phyloP scores from a whole-genome alignment of 805 yeast genomes.

The Yarrowia yakushimensis region DNA sequence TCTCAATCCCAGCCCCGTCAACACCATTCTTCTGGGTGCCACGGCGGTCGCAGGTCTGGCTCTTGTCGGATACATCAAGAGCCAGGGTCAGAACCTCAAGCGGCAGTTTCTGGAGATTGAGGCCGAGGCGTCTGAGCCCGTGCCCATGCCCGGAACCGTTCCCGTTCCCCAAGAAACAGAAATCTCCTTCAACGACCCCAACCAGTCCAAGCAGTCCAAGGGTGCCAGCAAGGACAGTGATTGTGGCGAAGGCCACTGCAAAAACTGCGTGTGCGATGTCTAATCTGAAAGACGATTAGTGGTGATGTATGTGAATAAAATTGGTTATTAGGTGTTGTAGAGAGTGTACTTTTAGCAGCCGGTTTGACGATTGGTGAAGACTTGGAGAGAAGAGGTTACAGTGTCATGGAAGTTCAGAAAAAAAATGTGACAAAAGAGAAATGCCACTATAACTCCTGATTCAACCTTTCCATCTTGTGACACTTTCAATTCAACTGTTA shows the following conservation, averaged over 20 bases:
- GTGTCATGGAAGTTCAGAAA: no score
- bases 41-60: slow-evolving; percentile 39
- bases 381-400: no score
- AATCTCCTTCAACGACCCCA: neutral
- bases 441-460: no score
- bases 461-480: no score
- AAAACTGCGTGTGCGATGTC: slow-evolving; percentile 29
- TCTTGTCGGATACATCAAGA: slow-evolving; percentile 35
- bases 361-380: no score
- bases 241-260: slow-evolving; percentile 27
- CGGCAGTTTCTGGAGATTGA: slow-evolving; percentile 57
- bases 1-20: slow-evolving; percentile 79
- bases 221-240: neutral
- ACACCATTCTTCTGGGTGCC: slow-evolving; percentile 49
- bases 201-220: neutral
- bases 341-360: no score
- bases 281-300: no score
- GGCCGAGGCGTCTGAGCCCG: slow-evolving; percentile 56
- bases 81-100: slow-evolving; percentile 44
- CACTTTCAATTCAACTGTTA: no score
- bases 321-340: neutral
- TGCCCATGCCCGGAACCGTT: slow-evolving; percentile 34
- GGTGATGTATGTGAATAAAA: neutral
- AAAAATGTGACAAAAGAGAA: no score
- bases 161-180: neutral